Conservation (phyloP, 495 filamentous ascomycete species). For the Lentithecium fluviatile region DNA sequence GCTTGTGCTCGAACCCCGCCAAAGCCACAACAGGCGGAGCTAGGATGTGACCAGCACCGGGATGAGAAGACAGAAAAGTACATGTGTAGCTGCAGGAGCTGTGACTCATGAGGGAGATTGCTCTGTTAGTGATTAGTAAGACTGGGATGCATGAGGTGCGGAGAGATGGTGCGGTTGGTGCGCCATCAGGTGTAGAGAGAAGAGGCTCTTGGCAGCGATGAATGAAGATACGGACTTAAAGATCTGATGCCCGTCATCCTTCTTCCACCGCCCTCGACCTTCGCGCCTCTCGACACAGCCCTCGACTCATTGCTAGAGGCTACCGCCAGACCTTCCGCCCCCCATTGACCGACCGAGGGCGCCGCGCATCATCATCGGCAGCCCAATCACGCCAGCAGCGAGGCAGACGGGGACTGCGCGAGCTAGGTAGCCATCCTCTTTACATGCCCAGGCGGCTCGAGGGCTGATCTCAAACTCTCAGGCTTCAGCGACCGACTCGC, state of each 20-base stretch:
- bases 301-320: neutral
- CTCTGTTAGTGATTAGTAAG: neutral
- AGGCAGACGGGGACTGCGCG: neutral
- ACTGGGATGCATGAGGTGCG: neutral
- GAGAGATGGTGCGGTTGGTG: no score
- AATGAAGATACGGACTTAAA: neutral
- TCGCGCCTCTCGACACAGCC: neutral
- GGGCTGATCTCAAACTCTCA: no score
- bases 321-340: neutral
- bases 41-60: no score
- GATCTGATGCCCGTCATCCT: neutral
- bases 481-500: no score
- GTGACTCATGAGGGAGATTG: neutral
- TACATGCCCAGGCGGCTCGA: no score
- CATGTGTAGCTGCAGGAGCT: neutral
- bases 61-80: no score
- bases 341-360: neutral
- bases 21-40: no score
- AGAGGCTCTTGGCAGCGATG: neutral
- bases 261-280: neutral
- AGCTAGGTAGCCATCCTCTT: neutral
- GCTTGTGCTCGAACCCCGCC: neutral
- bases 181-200: neutral
- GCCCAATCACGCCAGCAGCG: neutral
- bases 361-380: neutral